phyloP scores from a whole-genome alignment of 176 grass and related monocot genomes.

The Alloteropsis semialata region DNA sequence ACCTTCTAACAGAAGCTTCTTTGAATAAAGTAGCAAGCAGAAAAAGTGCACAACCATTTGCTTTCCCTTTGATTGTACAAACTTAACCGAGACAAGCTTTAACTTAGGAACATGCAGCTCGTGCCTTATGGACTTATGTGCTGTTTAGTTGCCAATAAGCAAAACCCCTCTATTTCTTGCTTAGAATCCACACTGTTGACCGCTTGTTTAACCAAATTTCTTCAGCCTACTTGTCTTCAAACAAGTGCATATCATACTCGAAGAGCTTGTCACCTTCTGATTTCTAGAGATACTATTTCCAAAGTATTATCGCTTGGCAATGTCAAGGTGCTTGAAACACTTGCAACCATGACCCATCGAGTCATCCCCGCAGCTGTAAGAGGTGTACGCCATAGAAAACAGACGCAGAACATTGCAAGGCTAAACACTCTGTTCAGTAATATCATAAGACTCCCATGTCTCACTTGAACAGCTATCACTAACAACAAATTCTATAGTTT shows the following conservation, averaged over 20 bases:
- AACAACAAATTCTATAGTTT: slow-evolving; percentile 41
- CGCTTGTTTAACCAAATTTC: not conserved
- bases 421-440: slow-evolving; percentile 23
- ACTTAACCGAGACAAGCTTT: not conserved
- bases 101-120: not conserved
- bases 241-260: not conserved
- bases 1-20: not conserved
- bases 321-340: slow-evolving; percentile 41
- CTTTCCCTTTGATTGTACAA: not conserved
- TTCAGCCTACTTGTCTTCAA: not conserved
- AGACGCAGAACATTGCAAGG: slow-evolving; percentile 40
- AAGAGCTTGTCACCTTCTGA: not conserved
- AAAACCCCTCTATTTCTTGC: not conserved
- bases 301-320: slow-evolving; percentile 37
- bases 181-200: not conserved
- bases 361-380: slow-evolving; percentile 34
- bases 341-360: no score
- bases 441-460: slow-evolving; percentile 46
- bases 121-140: not conserved
- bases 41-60: not conserved
- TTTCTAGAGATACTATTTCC: not conserved
- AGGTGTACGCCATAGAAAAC: slow-evolving; percentile 54
- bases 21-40: not conserved
- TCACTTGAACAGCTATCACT: slow-evolving; percentile 28
- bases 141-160: not conserved